phyloP scores from a whole-genome alignment of 768 basidiomycete genomes.

The Mycena sanguinolenta region DNA sequence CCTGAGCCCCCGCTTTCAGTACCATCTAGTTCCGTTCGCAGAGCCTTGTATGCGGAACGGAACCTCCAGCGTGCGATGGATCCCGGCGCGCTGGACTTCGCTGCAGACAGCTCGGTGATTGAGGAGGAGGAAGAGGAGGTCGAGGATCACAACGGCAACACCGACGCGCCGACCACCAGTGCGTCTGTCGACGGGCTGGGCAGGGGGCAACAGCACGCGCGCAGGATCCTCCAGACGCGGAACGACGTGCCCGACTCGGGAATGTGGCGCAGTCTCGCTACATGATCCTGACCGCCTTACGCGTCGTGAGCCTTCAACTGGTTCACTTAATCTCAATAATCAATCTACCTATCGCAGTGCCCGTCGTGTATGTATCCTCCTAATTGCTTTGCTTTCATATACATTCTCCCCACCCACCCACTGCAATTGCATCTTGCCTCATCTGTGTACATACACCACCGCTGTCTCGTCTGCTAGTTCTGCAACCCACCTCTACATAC shows the following conservation, averaged over 20 bases:
- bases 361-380: constrained; percentile 29
- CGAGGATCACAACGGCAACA: constrained; percentile 43
- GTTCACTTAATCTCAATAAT: background rate
- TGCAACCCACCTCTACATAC: constrained; percentile 12
- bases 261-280: constrained; percentile 87
- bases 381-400: constrained; percentile 40
- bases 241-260: constrained; percentile 77
- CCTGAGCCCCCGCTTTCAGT: constrained; percentile 34
- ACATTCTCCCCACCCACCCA: constrained; percentile 6
- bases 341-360: constrained; percentile 11
- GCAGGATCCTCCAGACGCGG: constrained; percentile 78
- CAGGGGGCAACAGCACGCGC: constrained; percentile 69
- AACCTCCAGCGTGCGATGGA: constrained; percentile 75
- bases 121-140: constrained; percentile 61
- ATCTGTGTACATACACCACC: constrained; percentile 25
- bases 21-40: constrained; percentile 67
- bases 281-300: too few relatives aligned
- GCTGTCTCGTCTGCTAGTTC: background rate
- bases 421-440: background rate
- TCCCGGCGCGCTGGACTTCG: constrained; percentile 77
- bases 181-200: constrained; percentile 51
- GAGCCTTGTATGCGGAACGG: constrained; percentile 75
- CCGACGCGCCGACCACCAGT: constrained; percentile 38
- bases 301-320: constrained; percentile 1
- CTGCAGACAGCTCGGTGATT: constrained; percentile 34